Evolutionary conservation across 139 green algal genomes (phyloP), one percentile per base, ranked within the genome.

Genomic region (Coelastrella sp.): DNA sequence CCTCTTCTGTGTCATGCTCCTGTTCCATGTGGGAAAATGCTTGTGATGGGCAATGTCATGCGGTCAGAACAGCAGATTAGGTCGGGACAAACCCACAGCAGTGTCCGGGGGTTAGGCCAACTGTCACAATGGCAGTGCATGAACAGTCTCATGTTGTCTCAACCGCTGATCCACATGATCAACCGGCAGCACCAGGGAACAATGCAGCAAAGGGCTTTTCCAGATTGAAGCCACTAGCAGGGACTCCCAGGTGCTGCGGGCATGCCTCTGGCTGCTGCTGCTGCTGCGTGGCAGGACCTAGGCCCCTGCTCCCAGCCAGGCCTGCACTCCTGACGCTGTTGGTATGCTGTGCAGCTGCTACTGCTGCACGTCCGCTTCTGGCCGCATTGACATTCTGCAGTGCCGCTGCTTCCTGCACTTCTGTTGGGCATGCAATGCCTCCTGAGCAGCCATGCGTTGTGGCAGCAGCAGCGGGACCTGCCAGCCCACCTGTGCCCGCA

Each of bases 251-350:
- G 35, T 49, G 35, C 63, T 70, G 63, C 63, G 15, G 63, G 5
- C 12, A 70, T 70, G 63, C 63, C 15, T 70, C 63, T 70, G 63
- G 12, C 15, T 17, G 12, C 63, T 22, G 63, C 63, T 22, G 63
- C 6, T 22, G 12, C 63, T 22, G 63, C 63, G 63, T 17, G 12
- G 63, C 63, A 22, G 63, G 15, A 22, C 35, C 35, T 49, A 3
- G 35, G 35, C 8, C 24, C 24, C 17, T 80, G 24, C 74, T 24
- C n/a, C 24, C 74, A 58, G 24, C 74, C 22, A 58, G 74, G n/a
- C 74, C 74, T 80, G 84, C 66, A 6, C 35, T 49, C 35, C 35
- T 49, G 84, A 35, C 25, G 87, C 87, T 12, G 63, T 81, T 19
- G 87, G 8, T 10, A 61, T 35, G 12, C 27, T 82, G 22, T 68